Base-by-base conservation (phyloP, 106 monocot species). In the Dactylorhiza incarnata region DNA sequence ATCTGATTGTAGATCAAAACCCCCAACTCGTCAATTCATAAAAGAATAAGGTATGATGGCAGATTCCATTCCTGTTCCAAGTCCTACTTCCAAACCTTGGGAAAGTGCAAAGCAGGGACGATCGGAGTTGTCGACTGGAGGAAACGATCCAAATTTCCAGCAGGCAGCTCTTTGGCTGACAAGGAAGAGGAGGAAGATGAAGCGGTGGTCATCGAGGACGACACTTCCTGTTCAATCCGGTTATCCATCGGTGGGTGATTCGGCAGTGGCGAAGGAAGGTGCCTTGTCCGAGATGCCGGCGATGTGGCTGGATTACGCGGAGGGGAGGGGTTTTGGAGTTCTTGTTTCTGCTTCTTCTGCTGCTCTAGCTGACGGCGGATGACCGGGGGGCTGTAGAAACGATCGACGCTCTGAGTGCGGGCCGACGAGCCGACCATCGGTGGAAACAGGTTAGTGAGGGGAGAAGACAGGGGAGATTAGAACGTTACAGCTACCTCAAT, bases 311-410 rank as follows among this genome's bases (percentile, higher is more conserved):
- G 37, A 48, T 61, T 53, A 19, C 69, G 50, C 68, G 71, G 52
- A 46, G 67, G 78, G 12, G 50, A 29, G 16, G 2, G 78, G 78
- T 54, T 63, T 23, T 5, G 75, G 76, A 72, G 77, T 11, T 71
- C 73, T 73, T 77, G 82, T 56, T 90, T 76, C 59, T 90, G 81
- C 50, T 81, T 79, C 61, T 87, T 84, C 78, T 74, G 85, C 43
- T 52, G 73, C 63, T 84, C 75, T 5, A 79, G 68, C 79, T 85
- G 85, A 53, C 84, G 26, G 3, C 58, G 68, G 4, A 66, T 48
- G 10, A 80, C 66, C 0, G 94, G 94, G 6, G 91, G 87, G 43
- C 73, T 85, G 81, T 91, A 95, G 80, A 95, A 91, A 45, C 94
- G 89, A 37, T 89, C 94, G 71, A 63, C 80, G 24, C 85, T 85